Evolutionary conservation across 495 filamentous ascomycete species (phyloP).

Genomic region (Jackrogersella multiformis): DNA sequence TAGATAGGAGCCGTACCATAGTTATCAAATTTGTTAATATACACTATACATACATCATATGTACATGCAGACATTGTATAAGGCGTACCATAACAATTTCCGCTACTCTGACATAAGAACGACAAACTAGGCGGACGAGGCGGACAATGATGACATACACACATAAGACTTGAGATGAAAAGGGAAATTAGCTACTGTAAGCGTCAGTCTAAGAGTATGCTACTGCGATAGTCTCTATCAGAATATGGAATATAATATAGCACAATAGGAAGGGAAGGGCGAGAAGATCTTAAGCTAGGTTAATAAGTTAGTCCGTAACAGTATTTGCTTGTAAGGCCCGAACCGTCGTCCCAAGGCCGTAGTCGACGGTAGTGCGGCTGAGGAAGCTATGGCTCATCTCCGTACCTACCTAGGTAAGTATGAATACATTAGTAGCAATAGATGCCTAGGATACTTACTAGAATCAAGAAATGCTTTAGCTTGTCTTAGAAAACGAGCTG

Average conservation of each 20-base stretch:
- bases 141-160: neutral
- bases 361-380: conserved; percentile 4
- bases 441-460: no score
- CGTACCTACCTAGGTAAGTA: neutral
- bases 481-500: neutral
- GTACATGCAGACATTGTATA: conserved; percentile 9
- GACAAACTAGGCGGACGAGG: conserved; percentile 11
- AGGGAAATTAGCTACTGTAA: conserved; percentile 14
- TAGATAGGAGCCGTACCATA: neutral
- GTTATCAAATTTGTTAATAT: no score
- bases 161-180: neutral
- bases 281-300: neutral
- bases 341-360: conserved; percentile 1
- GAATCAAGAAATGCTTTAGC: neutral
- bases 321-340: conserved; percentile 29
- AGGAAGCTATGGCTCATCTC: conserved; percentile 15
- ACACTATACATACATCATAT: neutral
- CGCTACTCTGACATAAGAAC: conserved; percentile 43
- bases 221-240: neutral
- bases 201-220: neutral
- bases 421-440: no score
- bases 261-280: neutral
- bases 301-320: neutral
- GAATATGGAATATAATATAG: neutral
- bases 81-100: conserved; percentile 19